Evolutionary conservation across 257 asterid genomes (phyloP), one percentile per base, ranked within the genome.

Genomic region (Solanum infundibuliforme): DNA sequence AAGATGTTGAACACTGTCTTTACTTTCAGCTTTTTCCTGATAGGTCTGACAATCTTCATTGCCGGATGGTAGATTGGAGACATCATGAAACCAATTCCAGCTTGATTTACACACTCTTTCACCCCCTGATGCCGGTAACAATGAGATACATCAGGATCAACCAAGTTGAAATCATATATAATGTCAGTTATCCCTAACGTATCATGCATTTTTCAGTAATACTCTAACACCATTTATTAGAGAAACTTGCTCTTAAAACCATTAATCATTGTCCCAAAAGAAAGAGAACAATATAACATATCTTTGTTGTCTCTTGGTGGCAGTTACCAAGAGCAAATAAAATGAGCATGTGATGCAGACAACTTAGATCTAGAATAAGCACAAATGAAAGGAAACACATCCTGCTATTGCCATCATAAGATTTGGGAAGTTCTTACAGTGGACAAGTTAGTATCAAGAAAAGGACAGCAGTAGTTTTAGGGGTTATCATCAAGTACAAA

Each of bases 11-110:
- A 96, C 31, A 95, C 94, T 0, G 99, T 96, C 91, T 95, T 95
- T 29, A 96, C 93, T 88, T 92, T 90, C 60, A 96, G 95, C 92
- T 93, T 58, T 91, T 90, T 93, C 87, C 98, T 93, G 43, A 96
- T 94, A 9, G 99, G 97, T 87, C 93, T 93, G 87, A 96, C 96
- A 14, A 90, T 91, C 91, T 92, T 93, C 98, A 95, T 96, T 8
- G 97, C 98, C 1, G 98, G 98, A 90, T 96, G 99, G 87, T 95
- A 95, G 87, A 90, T 89, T 36, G 99, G 97, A 39, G 98, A 91
- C 98, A 96, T 95, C 98, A 95, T 95, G 85, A 96, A 96, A 84
- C 99, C 98, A 12, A 96, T 96, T 83, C 98, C 97, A 13, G 91
- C 96, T 90, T 92, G 94, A 87, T 87, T 88, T 74, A 95, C 91